Conservation (phyloP, 1,284 basidiomycete genomes). For the Ceratobasidium sp. region DNA sequence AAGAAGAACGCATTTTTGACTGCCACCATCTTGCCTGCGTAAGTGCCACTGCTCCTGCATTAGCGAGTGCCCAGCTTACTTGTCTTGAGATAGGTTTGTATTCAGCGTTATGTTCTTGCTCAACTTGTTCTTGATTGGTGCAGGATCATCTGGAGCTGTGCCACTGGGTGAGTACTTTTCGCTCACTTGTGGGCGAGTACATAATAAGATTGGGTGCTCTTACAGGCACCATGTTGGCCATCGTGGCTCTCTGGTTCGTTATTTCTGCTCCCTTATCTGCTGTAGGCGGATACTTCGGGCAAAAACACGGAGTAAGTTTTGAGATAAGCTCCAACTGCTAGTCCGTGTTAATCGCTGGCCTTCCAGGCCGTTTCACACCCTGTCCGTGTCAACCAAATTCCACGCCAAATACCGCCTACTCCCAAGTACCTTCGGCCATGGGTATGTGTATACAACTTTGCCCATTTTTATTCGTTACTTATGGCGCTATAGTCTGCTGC, state of each 20-base stretch:
- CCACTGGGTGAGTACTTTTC: constrained; percentile 79
- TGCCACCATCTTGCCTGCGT: constrained; percentile 88
- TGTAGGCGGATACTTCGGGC: constrained; percentile 65
- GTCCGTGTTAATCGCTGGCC: constrained; percentile 20
- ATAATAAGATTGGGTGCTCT: too few relatives aligned
- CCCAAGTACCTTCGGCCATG: constrained; percentile 84
- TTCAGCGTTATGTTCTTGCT: constrained; percentile 85
- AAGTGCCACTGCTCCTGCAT: constrained; percentile 47
- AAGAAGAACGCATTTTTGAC: constrained; percentile 88
- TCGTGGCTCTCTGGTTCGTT: constrained; percentile 94
- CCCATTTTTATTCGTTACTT: constrained; percentile 20
- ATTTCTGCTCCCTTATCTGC: constrained; percentile 82
- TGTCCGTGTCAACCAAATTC: constrained; percentile 91
- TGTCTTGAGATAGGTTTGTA: constrained; percentile 61
- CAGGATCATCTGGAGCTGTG: constrained; percentile 92
- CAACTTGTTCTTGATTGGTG: constrained; percentile 84
- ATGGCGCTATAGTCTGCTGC: constrained; percentile 64
- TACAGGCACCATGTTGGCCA: constrained; percentile 85
- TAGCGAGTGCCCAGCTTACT: constrained; percentile 33
- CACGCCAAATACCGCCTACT: constrained; percentile 84
- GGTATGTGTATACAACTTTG: constrained; percentile 64
- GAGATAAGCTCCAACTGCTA: background rate
- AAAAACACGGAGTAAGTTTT: constrained; percentile 80
- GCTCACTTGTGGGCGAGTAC: too few relatives aligned
- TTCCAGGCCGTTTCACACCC: constrained; percentile 74